Evolutionary conservation across 2,329 filamentous ascomycete genomes (phyloP).

Genomic region (Fusarium tricinctum): DNA sequence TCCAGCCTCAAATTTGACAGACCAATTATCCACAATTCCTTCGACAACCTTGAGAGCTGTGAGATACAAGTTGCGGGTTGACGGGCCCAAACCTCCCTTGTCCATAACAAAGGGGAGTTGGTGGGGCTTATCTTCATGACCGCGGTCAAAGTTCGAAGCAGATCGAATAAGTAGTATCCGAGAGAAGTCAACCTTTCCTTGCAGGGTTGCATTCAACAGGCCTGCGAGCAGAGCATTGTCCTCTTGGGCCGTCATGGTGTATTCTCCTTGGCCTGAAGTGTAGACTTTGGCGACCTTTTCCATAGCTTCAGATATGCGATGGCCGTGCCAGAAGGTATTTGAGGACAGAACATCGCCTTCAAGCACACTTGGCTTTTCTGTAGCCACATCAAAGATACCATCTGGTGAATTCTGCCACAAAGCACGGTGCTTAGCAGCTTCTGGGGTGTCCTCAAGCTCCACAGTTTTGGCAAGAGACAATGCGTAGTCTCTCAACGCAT

Average conservation of each 20-base stretch:
- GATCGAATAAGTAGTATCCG: slow-evolving; percentile 36
- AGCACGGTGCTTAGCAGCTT: slow-evolving; percentile 18
- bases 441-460: slow-evolving; percentile 10
- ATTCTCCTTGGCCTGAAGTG: slow-evolving; percentile 28
- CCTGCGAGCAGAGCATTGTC: slow-evolving; percentile 38
- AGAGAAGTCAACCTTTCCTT: slow-evolving; percentile 35
- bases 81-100: slow-evolving; percentile 39
- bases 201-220: slow-evolving; percentile 32
- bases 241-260: slow-evolving; percentile 45
- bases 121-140: slow-evolving; percentile 36
- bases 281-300: slow-evolving; percentile 37
- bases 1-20: slow-evolving; percentile 22
- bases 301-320: slow-evolving; percentile 39
- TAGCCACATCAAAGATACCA: slow-evolving; percentile 11
- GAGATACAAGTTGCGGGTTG: slow-evolving; percentile 38
- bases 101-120: slow-evolving; percentile 42
- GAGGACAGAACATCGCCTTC: slow-evolving; percentile 42
- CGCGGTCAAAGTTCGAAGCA: slow-evolving; percentile 42
- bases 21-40: slow-evolving; percentile 28
- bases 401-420: slow-evolving; percentile 20
- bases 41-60: slow-evolving; percentile 28
- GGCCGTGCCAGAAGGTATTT: slow-evolving; percentile 43
- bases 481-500: slow-evolving; percentile 30
- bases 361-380: slow-evolving; percentile 19
- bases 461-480: slow-evolving; percentile 14